Conservation (phyloP, 2,329 filamentous ascomycete genomes). For the Hymenoscyphus occultus region DNA sequence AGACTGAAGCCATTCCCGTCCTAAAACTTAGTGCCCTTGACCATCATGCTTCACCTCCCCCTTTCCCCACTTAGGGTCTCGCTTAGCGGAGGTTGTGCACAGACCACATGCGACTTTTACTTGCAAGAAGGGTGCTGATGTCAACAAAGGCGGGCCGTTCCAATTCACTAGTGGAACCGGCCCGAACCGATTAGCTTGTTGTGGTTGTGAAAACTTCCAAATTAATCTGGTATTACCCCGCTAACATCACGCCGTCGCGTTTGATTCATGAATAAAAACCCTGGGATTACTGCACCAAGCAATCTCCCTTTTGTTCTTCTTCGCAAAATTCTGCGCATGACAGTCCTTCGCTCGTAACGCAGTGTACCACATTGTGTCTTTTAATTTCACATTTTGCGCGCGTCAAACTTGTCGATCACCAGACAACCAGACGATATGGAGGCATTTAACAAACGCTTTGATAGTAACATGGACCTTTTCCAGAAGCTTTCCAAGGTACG, state of each 20-base stretch:
- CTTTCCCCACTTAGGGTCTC: not conserved
- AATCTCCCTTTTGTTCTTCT: not conserved
- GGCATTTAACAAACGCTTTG: not conserved
- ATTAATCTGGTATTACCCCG: not conserved
- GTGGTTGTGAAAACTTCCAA: not conserved
- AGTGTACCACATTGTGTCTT: not conserved
- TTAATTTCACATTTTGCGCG: not conserved
- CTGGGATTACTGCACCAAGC: not conserved
- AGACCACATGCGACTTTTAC: not conserved
- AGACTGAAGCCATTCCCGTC: not conserved
- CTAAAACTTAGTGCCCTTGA: not conserved
- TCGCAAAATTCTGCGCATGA: not conserved
- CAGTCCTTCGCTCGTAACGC: not conserved
- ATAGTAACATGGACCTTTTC: not conserved
- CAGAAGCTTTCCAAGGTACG: not conserved
- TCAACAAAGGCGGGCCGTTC: not conserved
- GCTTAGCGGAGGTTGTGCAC: not conserved
- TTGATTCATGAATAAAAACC: not conserved
- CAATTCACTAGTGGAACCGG: not conserved
- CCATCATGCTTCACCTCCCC: not conserved
- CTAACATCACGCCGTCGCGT: not conserved
- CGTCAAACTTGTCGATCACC: not conserved
- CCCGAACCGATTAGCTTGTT: not conserved
- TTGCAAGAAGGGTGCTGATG: not conserved
- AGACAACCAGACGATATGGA: not conserved